Evolutionary conservation across 345 rosid species (phyloP), one percentile per base, ranked within the genome.

Genomic region (Syzygium oleosum): DNA sequence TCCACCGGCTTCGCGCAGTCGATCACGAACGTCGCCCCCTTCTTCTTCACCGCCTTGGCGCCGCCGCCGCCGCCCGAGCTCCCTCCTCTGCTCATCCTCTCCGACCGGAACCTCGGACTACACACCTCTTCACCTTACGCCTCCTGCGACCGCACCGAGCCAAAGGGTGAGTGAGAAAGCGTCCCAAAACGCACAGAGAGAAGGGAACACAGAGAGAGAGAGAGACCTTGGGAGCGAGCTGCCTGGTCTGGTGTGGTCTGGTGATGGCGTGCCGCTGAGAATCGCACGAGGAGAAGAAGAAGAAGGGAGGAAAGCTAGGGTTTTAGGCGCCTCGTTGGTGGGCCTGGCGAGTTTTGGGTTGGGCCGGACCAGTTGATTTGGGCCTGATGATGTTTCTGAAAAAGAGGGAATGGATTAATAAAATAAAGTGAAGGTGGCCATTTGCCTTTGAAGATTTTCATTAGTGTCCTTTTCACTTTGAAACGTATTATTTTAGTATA

Each of bases 1-100:
- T 92, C 91, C 63, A 92, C 92, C 43, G 93, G 93, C 91, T 92
- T 92, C 4, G 91, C 68, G 88, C 93, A 92, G 86, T 92, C 93
- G 86, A 92, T 89, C 41, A 88, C 90, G 90, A 91, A 91, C n/a
- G 91, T 90, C 59, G 87, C 93, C 16, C 91, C 91, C 87, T 92
- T 91, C 93, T 92, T 92, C 92, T 92, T 92, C 51, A 92, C 95
- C 51, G 63, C 89, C 86, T 87, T 87, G 34, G 87, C 90, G 34
- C 87, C 84, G 14, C 80, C 90, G 34, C 87, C 84, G 14, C 80
- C 49, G 80, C 49, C 80, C 9, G 87, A 88, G 59, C 89, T 87
- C 23, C 88, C 88, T 56, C 90, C 90, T 87, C 58, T 90, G 87
- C 92, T 90, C 92, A 90, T 90, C 52, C 86, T 46, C 38, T 7